Percentiles rank a stretch among this genome's conserved stretches.
phyloP scores from a whole-genome alignment of 768 basidiomycete genomes.

The Suillus luteus region DNA sequence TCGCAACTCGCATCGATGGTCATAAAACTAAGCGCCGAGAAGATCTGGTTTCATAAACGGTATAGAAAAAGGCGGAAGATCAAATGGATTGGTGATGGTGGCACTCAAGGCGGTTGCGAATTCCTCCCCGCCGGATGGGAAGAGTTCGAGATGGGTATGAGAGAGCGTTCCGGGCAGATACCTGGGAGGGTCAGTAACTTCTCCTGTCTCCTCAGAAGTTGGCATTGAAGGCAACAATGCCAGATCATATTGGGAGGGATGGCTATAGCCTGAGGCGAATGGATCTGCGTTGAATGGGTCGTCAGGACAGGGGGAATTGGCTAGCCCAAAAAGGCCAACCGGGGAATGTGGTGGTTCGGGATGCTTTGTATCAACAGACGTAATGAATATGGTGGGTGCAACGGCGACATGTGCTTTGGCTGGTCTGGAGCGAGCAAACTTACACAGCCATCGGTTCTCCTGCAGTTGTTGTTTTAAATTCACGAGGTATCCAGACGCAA shows the following conservation, averaged over 20 bases:
- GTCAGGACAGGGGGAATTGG: not conserved
- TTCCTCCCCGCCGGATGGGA: conserved; percentile 1
- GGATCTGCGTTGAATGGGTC: not conserved
- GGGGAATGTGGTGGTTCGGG: not conserved
- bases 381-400: conserved; percentile 1
- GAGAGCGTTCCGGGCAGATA: not conserved
- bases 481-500: conserved; percentile 1
- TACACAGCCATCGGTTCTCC: not conserved
- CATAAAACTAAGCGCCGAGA: not conserved
- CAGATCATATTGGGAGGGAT: not conserved
- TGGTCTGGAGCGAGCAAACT: not conserved
- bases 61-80: conserved; percentile 5
- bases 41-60: not conserved
- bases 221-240: not conserved
- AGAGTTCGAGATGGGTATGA: not conserved
- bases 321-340: conserved; percentile 2
- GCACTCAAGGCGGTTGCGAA: not conserved
- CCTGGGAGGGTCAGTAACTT: not conserved
- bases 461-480: not conserved
- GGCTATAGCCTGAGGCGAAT: not conserved
- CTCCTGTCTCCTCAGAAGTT: not conserved
- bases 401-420: not conserved
- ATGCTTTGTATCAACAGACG: not conserved
- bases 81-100: conserved; percentile 5
- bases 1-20: not conserved